Evolutionary conservation across 108 stramenopile species (phyloP).

Genomic region (Nitzschia inconspicua): DNA sequence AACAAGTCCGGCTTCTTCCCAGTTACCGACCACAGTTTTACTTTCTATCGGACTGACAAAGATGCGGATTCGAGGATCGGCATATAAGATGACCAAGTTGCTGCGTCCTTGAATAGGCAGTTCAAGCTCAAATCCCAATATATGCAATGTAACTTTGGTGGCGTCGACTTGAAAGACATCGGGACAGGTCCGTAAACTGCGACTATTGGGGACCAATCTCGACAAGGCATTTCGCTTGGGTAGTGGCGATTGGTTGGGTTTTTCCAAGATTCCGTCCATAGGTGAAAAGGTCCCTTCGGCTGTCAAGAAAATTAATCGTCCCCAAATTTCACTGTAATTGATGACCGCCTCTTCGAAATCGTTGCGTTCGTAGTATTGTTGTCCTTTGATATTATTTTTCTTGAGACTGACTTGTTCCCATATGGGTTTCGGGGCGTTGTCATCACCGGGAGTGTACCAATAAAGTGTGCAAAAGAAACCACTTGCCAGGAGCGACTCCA

Average conservation of each 20-base stretch:
- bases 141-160: neutral
- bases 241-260: neutral
- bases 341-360: constrained; percentile 8
- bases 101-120: constrained; percentile 6
- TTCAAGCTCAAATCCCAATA: neutral
- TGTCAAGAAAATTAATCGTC: neutral
- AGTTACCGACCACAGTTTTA: constrained; percentile 7
- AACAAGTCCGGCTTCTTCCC: constrained; percentile 17
- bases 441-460: constrained; percentile 2
- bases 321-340: constrained; percentile 19
- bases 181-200: neutral
- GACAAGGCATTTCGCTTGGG: neutral
- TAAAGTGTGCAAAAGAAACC: constrained; percentile 8
- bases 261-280: neutral
- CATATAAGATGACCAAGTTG: constrained; percentile 16
- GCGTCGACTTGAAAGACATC: neutral
- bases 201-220: neutral
- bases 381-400: constrained; percentile 10
- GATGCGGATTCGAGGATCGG: constrained; percentile 16
- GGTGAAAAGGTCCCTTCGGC: constrained; percentile 5
- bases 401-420: constrained; percentile 13
- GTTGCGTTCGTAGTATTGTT: constrained; percentile 9
- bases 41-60: constrained; percentile 10
- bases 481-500: neutral
- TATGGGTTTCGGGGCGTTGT: neutral